Conservation (phyloP, 352 stramenopile genomes). For the Globisporangium iwayamae region DNA sequence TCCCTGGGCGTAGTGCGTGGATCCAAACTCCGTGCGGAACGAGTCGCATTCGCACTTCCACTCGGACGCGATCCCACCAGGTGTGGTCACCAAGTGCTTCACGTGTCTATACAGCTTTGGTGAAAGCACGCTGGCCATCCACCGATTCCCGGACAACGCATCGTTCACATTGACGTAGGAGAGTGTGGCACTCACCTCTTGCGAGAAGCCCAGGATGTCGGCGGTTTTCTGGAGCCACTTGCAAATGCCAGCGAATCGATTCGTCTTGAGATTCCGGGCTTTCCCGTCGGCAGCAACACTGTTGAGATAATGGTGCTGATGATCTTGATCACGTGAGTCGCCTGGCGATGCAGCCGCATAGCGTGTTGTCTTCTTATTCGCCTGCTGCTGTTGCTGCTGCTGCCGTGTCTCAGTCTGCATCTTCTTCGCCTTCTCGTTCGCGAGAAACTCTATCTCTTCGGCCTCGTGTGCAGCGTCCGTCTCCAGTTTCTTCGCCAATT, state of each 20-base stretch:
- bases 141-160: constrained; percentile 39
- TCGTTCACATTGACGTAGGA: constrained; percentile 29
- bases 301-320: not conserved
- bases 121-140: constrained; percentile 33
- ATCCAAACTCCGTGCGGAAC: constrained; percentile 54
- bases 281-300: not conserved
- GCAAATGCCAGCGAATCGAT: not conserved
- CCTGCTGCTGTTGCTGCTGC: constrained; percentile 14
- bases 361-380: constrained; percentile 14
- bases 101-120: constrained; percentile 23
- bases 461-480: constrained; percentile 24
- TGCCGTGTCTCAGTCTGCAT: not conserved
- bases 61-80: constrained; percentile 36
- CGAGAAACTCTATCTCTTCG: constrained; percentile 37
- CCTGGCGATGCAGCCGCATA: not conserved
- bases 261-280: not conserved
- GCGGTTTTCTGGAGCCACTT: constrained; percentile 23
- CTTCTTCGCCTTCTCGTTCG: constrained; percentile 20
- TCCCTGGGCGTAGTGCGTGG: constrained; percentile 18
- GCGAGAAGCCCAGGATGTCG: constrained; percentile 27
- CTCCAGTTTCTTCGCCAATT: constrained; percentile 41
- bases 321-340: not conserved
- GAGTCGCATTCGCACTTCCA: constrained; percentile 50
- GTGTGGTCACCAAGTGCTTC: constrained; percentile 26
- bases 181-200: constrained; percentile 43